phyloP scores from a whole-genome alignment of 768 basidiomycete genomes.

The Auriscalpium microsporum region DNA sequence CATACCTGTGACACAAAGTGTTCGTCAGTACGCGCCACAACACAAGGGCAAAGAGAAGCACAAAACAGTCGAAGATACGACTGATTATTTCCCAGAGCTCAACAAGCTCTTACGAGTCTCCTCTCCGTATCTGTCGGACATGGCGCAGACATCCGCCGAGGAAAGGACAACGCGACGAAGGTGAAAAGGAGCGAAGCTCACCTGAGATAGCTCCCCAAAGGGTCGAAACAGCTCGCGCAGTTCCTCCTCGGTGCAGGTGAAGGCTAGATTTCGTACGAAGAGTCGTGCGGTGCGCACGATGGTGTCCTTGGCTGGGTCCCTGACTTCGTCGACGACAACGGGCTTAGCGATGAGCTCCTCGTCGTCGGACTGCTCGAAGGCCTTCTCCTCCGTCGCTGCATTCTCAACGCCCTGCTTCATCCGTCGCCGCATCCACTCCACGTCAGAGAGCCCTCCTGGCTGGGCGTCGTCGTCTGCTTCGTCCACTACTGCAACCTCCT shows the following conservation, averaged over 20 bases:
- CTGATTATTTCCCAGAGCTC: slow-evolving; percentile 51
- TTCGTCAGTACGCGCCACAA: neutral
- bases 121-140: slow-evolving; percentile 52
- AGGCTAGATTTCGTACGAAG: slow-evolving; percentile 93
- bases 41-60: neutral
- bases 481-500: neutral
- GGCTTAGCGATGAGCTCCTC: slow-evolving; percentile 24
- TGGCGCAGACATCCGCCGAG: slow-evolving; percentile 19
- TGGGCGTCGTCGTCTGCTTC: slow-evolving; percentile 11
- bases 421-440: slow-evolving; percentile 67
- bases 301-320: slow-evolving; percentile 28
- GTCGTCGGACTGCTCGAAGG: slow-evolving; percentile 56
- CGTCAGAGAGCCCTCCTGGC: slow-evolving; percentile 44
- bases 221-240: slow-evolving; percentile 53
- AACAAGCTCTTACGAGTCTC: slow-evolving; percentile 40
- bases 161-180: neutral
- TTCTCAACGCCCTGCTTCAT: slow-evolving; percentile 39
- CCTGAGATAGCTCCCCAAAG: slow-evolving; percentile 74
- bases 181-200: slow-evolving; percentile 27
- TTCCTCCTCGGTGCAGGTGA: slow-evolving; percentile 69
- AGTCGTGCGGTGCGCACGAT: slow-evolving; percentile 72
- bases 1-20: slow-evolving; percentile 1
- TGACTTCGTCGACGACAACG: slow-evolving; percentile 5
- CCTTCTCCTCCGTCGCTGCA: slow-evolving; percentile 34
- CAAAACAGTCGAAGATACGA: slow-evolving; percentile 33